Base-by-base conservation (phyloP, 306 rosid genomes). In the Ochetophila trinervis region DNA sequence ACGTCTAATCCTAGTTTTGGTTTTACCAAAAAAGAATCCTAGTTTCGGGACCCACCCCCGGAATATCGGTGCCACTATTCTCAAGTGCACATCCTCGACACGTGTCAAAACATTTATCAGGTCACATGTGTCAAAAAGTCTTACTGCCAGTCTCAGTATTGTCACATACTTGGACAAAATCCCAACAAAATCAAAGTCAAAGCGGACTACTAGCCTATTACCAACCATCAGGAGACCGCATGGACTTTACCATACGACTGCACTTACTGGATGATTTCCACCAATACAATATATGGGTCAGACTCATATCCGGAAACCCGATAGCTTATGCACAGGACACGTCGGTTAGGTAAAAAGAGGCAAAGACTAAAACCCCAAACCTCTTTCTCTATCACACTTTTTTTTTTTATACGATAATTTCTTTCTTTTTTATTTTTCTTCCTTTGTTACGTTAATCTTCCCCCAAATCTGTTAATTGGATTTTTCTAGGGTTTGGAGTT, bases 401-500 rank as follows among this genome's bases (percentile, higher is more conserved):
- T n/a, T n/a, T n/a, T n/a, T 24, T 23, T 21, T 17, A 23, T 44
- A 52, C 57, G 45, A 44, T 45, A 16, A 50, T 64, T 55, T 42
- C 9, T 20, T 50, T 13, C 4, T 51, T 42, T 58, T 50, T 18
- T 49, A 52, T 6, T 27, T 27, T 27, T 51, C 32, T 58, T 50
- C 16, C 37, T 57, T 6, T 58, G 42, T 40, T 52, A 30, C 32
- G 22, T n/a, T 44, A 57, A 55, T 57, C 74, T 24, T 32, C 72
- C 67, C 79, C 82, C 72, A 74, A 70, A 59, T 78, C 75, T 47
- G 66, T 27, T 23, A 60, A 85, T 80, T 69, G 36, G 51, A 69
- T 59, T 79, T 68, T 73, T 78, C 80, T 86, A 88, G 97, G 93
- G 91, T 84, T 83, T 80, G 78, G 60, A 67, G 49, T 57, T 63